Evolutionary conservation across 495 filamentous ascomycete species (phyloP).

Genomic region (Jackrogersella multiformis): DNA sequence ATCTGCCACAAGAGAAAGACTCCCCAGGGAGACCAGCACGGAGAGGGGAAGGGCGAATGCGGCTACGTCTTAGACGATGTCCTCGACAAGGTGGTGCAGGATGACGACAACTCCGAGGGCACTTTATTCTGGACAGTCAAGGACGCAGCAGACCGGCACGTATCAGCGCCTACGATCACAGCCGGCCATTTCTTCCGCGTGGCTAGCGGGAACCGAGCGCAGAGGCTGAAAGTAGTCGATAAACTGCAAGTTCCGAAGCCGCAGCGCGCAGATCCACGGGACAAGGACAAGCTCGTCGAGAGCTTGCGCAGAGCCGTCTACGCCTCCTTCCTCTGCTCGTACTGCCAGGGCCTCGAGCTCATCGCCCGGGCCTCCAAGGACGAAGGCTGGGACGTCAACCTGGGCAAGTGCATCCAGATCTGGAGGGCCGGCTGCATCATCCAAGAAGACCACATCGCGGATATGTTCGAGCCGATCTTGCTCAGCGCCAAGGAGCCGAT

Average conservation of each 20-base stretch:
- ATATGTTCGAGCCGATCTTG: constrained; percentile 59
- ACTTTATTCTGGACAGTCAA: constrained; percentile 72
- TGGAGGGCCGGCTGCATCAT: constrained; percentile 83
- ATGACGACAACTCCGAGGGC: constrained; percentile 72
- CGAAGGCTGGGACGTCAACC: constrained; percentile 71
- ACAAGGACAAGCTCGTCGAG: constrained; percentile 64
- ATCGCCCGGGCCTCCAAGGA: constrained; percentile 68
- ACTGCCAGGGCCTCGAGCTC: constrained; percentile 73
- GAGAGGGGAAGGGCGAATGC: constrained; percentile 48
- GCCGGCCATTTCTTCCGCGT: constrained; percentile 72
- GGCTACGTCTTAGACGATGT: constrained; percentile 69
- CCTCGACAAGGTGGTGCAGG: constrained; percentile 80
- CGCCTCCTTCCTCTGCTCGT: constrained; percentile 68
- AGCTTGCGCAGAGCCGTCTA: constrained; percentile 70
- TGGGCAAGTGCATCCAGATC: constrained; percentile 68
- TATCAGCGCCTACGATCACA: constrained; percentile 71
- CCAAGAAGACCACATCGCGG: constrained; percentile 70
- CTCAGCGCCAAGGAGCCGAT: constrained; percentile 24
- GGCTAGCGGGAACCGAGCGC: constrained; percentile 68
- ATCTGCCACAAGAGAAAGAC: constrained; percentile 61
- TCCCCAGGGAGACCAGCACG: constrained; percentile 23
- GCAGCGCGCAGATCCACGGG: constrained; percentile 50
- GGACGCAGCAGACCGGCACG: constrained; percentile 69
- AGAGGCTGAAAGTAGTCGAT: constrained; percentile 55
- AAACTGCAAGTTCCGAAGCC: constrained; percentile 53